A percentile compares a stretch with the other conserved stretches of the same genome.
Conservation (phyloP, 129 eudicot species). For the Apium graveolens region DNA sequence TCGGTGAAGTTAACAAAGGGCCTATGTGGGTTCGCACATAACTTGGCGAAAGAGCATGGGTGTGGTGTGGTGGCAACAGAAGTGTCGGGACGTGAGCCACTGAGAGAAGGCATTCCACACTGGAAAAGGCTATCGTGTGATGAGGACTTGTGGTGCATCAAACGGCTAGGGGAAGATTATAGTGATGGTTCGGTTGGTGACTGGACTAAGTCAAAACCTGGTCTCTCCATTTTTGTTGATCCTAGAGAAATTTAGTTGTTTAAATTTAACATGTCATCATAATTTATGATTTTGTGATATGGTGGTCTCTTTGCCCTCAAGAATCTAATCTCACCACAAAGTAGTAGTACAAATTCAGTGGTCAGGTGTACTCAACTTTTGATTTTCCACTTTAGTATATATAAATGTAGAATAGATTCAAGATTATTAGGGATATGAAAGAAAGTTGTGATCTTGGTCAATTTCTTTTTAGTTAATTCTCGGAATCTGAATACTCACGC, state of each 20-base stretch:
- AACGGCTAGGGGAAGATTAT: conserved; percentile 76
- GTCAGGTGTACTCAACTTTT: background rate
- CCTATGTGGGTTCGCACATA: conserved; percentile 69
- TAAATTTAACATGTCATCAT: background rate
- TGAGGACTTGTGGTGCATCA: conserved; percentile 91
- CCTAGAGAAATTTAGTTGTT: conserved; percentile 55
- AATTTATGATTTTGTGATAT: background rate
- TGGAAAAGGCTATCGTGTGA: conserved; percentile 80
- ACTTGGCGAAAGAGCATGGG: conserved; percentile 56
- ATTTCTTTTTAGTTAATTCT: background rate
- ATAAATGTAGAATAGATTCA: background rate
- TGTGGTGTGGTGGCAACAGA: conserved; percentile 96
- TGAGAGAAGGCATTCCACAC: conserved; percentile 62
- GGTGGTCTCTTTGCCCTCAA: conserved; percentile 8
- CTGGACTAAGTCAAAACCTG: conserved; percentile 89
- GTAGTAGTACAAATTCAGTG: conserved; percentile 4
- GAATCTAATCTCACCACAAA: conserved; percentile 3
- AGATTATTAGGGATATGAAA: background rate
- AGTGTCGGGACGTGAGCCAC: conserved; percentile 70
- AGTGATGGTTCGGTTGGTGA: conserved; percentile 84
- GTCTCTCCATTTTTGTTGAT: conserved; percentile 74
- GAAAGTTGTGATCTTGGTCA: background rate
- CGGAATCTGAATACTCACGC: background rate
- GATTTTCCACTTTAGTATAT: background rate
- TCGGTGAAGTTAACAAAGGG: conserved; percentile 35